These are phyloP conservation scores for Rhododendron williamsianum DNA, from an alignment of 148 eudicot species.

Conservation along the genomic window DNA sequence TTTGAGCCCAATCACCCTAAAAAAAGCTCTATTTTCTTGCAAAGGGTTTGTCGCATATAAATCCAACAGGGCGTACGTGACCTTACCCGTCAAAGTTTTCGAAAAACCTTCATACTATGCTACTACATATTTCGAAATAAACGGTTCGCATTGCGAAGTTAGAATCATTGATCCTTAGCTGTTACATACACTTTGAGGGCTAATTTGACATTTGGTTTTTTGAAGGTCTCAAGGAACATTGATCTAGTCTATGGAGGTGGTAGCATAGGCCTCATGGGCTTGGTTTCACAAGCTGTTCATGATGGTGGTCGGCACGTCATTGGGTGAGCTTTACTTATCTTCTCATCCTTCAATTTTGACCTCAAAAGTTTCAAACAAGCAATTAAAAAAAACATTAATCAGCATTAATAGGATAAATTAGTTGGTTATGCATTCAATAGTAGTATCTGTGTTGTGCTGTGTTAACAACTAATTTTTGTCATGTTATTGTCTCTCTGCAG, in stretches of 20 bases:
- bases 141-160: background rate
- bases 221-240: constrained; percentile 87
- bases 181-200: background rate
- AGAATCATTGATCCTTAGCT: background rate
- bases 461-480: constrained; percentile 55
- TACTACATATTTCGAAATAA: no score
- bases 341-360: background rate
- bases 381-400: constrained; percentile 4
- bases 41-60: background rate
- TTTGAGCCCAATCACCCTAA: background rate
- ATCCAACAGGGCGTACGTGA: background rate
- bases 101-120: background rate
- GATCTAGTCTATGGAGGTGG: constrained; percentile 99
- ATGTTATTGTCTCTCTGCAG: constrained; percentile 82
- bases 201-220: constrained; percentile 3
- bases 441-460: constrained; percentile 18
- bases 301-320: constrained; percentile 96
- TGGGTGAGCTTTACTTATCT: constrained; percentile 46
- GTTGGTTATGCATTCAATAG: constrained; percentile 22
- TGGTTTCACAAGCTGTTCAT: constrained; percentile 99
- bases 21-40: constrained; percentile 1
- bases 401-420: constrained; percentile 30
- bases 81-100: no score
- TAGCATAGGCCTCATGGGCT: constrained; percentile 96
- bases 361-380: constrained; percentile 8